phyloP scores from a whole-genome alignment of 768 basidiomycete species.

The Amanita brunnescens region DNA sequence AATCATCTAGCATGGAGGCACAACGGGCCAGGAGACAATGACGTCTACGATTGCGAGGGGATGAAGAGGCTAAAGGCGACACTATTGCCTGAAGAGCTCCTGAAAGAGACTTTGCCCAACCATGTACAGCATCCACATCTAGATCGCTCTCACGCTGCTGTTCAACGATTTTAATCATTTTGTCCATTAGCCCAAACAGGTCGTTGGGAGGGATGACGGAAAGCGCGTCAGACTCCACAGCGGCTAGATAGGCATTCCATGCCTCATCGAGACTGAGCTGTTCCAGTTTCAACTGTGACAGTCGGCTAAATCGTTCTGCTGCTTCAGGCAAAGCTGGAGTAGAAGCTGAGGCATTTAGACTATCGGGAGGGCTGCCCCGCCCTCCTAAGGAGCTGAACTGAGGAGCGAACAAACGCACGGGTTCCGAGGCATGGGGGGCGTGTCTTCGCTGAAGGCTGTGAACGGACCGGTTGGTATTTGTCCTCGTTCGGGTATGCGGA shows the following conservation, averaged over 20 bases:
- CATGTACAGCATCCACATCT: slow-evolving; percentile 16
- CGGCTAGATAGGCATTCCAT: slow-evolving; percentile 30
- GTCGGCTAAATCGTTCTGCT: not conserved
- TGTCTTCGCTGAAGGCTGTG: slow-evolving; percentile 18
- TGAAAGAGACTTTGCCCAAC: slow-evolving; percentile 31
- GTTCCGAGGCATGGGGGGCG: slow-evolving; percentile 14
- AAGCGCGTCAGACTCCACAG: slow-evolving; percentile 8
- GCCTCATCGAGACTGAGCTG: slow-evolving; percentile 29
- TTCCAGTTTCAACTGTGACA: slow-evolving; percentile 1
- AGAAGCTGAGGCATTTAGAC: slow-evolving; percentile 5
- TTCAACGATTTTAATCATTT: slow-evolving; percentile 5
- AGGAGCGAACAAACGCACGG: slow-evolving; percentile 1
- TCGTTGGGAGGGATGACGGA: not conserved
- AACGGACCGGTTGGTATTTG: slow-evolving; percentile 8
- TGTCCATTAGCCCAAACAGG: not conserved
- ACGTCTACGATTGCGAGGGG: slow-evolving; percentile 13
- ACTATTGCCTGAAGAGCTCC: slow-evolving; percentile 21
- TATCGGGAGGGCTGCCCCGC: not conserved
- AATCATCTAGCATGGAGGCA: slow-evolving; percentile 27
- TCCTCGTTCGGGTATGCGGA: slow-evolving; percentile 8
- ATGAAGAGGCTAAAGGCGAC: slow-evolving; percentile 14
- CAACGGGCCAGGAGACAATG: slow-evolving; percentile 23
- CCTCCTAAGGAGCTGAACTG: not conserved
- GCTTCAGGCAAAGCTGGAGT: not conserved
- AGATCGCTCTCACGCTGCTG: slow-evolving; percentile 9